phyloP scores from a whole-genome alignment of 805 yeast genomes.

The Pichia pseudocactophila region DNA sequence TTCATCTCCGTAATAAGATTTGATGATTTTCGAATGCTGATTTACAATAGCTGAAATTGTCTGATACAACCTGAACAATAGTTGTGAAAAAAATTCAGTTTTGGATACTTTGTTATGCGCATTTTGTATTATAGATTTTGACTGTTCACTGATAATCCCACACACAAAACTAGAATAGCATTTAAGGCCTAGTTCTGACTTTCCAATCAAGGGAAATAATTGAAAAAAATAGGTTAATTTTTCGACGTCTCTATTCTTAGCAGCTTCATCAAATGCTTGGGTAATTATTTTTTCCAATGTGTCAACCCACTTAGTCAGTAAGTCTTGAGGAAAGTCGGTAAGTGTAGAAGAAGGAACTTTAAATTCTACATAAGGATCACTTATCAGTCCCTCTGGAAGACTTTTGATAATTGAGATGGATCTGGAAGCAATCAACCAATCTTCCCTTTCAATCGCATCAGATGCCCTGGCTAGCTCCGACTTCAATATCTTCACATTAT shows the following conservation, averaged over 20 bases:
- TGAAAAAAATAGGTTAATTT: conserved; percentile 72
- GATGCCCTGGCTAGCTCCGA: conserved; percentile 55
- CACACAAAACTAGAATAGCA: conserved; percentile 84
- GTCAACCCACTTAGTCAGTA: conserved; percentile 50
- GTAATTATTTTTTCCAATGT: conserved; percentile 50
- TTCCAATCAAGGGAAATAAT: conserved; percentile 78
- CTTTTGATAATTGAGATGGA: conserved; percentile 46
- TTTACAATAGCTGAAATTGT: conserved; percentile 75
- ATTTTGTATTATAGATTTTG: conserved; percentile 53
- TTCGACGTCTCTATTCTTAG: conserved; percentile 54
- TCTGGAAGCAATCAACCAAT: conserved; percentile 74
- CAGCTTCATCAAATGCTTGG: conserved; percentile 61
- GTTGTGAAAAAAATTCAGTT: conserved; percentile 49
- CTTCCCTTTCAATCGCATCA: conserved; percentile 55
- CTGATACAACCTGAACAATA: conserved; percentile 65
- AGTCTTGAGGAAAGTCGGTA: conserved; percentile 63
- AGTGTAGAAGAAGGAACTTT: conserved; percentile 82
- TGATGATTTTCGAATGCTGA: conserved; percentile 78
- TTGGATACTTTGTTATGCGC: conserved; percentile 29
- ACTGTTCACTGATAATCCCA: conserved; percentile 70
- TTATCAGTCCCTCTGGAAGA: conserved; percentile 44
- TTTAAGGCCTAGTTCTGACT: conserved; percentile 60
- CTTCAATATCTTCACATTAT: conserved; percentile 56
- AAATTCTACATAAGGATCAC: conserved; percentile 63
- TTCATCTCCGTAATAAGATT: conserved; percentile 56